Conservation (phyloP, 176 grass and related monocot species). For the Calamus simplicifolius region DNA sequence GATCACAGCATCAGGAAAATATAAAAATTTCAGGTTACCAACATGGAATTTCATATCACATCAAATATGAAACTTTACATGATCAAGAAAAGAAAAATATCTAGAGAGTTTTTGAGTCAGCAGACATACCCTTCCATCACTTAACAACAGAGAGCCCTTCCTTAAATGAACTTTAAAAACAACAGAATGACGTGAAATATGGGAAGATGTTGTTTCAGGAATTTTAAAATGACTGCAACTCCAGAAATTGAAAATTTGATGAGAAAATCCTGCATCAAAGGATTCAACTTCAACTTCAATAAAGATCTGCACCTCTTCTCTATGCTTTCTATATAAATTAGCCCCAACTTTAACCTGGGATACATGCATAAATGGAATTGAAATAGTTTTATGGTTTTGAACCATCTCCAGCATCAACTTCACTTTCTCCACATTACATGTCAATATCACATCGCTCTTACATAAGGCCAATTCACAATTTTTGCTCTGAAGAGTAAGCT, state of each 20-base stretch:
- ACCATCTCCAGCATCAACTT: conserved; percentile 67
- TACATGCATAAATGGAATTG: conserved; percentile 75
- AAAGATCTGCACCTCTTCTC: conserved; percentile 24
- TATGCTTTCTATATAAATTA: conserved; percentile 30
- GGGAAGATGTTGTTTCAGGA: conserved; percentile 47
- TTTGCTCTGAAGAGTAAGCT: conserved; percentile 69
- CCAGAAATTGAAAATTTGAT: conserved; percentile 88
- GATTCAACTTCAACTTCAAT: conserved; percentile 65
- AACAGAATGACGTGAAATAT: conserved; percentile 28
- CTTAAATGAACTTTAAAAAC: conserved; percentile 49
- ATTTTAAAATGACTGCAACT: conserved; percentile 40
- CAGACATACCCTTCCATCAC: conserved; percentile 92
- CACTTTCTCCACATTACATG: conserved; percentile 60
- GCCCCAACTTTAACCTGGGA: conserved; percentile 53
- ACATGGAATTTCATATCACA: too few species aligned
- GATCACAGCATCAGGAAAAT: too few species aligned
- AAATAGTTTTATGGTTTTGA: conserved; percentile 41
- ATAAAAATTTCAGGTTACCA: too few species aligned
- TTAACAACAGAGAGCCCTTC: conserved; percentile 86
- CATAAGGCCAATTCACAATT: conserved; percentile 41
- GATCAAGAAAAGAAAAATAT: too few species aligned
- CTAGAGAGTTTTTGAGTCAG: background rate
- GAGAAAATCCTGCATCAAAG: conserved; percentile 77
- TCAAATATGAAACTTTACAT: too few species aligned
- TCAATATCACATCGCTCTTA: conserved; percentile 45